Evolutionary conservation across 495 filamentous ascomycete species (phyloP).

Genomic region (Amniculicola lignicola): DNA sequence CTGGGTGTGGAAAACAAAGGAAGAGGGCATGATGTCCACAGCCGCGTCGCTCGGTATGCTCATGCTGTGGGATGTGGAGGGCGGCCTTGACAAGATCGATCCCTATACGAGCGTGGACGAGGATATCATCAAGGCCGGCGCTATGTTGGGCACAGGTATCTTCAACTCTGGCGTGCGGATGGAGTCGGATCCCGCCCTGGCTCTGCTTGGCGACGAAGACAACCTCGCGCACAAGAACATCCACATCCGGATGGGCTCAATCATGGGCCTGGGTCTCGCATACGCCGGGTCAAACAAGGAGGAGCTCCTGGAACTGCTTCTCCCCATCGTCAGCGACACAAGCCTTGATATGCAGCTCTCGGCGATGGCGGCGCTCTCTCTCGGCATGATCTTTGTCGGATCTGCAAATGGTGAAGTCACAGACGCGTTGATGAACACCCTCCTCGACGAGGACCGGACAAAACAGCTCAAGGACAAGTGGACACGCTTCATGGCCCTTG

Average conservation of each 20-base stretch:
- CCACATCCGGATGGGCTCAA: constrained; percentile 70
- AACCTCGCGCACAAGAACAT: constrained; percentile 73
- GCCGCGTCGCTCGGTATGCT: constrained; percentile 89
- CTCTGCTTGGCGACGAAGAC: constrained; percentile 73
- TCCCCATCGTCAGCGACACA: constrained; percentile 82
- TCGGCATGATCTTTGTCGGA: constrained; percentile 89
- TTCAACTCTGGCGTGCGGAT: constrained; percentile 86
- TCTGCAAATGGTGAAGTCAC: constrained; percentile 84
- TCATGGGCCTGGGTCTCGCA: constrained; percentile 93
- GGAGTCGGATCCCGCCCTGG: constrained; percentile 83
- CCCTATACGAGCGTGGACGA: constrained; percentile 83
- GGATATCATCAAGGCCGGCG: constrained; percentile 83
- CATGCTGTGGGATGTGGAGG: constrained; percentile 85
- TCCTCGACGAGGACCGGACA: constrained; percentile 85
- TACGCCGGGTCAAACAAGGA: constrained; percentile 91
- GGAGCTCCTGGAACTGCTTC: constrained; percentile 71
- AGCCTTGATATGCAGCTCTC: constrained; percentile 88
- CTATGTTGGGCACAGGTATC: constrained; percentile 84
- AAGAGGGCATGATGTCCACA: constrained; percentile 94
- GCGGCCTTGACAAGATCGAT: constrained; percentile 85
- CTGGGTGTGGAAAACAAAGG: constrained; percentile 99
- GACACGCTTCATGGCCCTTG: constrained; percentile 93
- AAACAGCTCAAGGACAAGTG: constrained; percentile 93
- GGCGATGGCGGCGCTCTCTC: constrained; percentile 89
- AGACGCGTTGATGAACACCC: constrained; percentile 81